phyloP scores from a whole-genome alignment of 2,329 filamentous ascomycete species.

The Pseudogymnoascus sp. region DNA sequence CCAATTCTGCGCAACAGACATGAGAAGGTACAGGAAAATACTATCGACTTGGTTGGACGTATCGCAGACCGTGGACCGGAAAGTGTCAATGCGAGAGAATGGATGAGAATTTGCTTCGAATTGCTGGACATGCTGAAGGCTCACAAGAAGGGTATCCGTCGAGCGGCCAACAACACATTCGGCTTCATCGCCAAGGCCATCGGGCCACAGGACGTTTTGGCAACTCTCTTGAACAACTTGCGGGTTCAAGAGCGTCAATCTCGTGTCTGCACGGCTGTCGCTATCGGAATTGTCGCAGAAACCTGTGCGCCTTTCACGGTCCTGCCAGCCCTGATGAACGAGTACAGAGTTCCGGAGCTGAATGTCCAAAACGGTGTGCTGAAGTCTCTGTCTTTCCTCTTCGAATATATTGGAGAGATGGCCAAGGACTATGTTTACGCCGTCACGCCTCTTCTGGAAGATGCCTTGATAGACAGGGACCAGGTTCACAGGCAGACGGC shows the following conservation, averaged over 20 bases:
- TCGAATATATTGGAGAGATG: conserved; percentile 99
- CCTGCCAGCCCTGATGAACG: conserved; percentile 97
- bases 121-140: conserved; percentile 98
- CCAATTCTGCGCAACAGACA: conserved; percentile 98
- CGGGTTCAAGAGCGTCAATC: conserved; percentile 96
- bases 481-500: conserved; percentile 97
- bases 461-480: conserved; percentile 94
- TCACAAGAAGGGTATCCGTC: conserved; percentile 97
- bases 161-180: conserved; percentile 98
- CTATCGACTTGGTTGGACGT: conserved; percentile 93
- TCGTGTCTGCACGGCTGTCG: conserved; percentile 95
- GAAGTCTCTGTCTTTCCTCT: conserved; percentile 93
- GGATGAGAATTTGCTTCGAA: conserved; percentile 99
- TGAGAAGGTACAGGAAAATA: conserved; percentile 99
- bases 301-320: conserved; percentile 98
- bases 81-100: conserved; percentile 92
- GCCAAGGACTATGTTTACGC: conserved; percentile 99
- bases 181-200: conserved; percentile 99
- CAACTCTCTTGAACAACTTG: conserved; percentile 91
- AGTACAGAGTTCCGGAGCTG: conserved; percentile 94
- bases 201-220: conserved; percentile 91
- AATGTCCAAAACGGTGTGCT: conserved; percentile 98
- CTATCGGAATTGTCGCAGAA: conserved; percentile 96
- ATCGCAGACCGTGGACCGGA: conserved; percentile 96
- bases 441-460: conserved; percentile 89